Percentiles rank a stretch among this genome's conserved stretches.
Evolutionary conservation across 2,329 filamentous ascomycete species (phyloP).

Genomic region (Penicillium frequentans): DNA sequence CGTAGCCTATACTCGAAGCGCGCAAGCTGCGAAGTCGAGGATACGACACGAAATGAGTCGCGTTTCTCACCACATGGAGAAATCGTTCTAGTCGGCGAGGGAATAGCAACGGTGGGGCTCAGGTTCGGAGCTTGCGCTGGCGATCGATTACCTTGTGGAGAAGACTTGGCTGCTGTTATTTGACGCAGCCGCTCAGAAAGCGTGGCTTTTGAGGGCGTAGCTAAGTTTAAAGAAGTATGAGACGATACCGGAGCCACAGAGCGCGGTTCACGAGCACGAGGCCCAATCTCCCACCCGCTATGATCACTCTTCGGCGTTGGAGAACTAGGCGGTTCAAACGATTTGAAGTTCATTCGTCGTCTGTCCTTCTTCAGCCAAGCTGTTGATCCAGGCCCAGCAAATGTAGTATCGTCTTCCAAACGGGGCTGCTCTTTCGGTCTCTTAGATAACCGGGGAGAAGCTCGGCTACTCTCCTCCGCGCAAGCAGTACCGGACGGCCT

Average conservation of each 20-base stretch:
- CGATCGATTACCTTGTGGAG: not conserved
- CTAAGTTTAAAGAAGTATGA: not conserved
- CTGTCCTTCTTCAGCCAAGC: conserved; percentile 34
- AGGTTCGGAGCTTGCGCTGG: not conserved
- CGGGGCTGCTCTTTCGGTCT: not conserved
- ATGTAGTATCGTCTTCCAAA: conserved; percentile 1
- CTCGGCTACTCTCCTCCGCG: not conserved
- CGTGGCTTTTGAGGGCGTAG: not conserved
- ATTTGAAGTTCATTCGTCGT: conserved; percentile 27
- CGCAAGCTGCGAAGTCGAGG: conserved; percentile 39
- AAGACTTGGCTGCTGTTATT: not conserved
- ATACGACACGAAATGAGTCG: conserved; percentile 29
- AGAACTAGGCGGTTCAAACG: conserved; percentile 38
- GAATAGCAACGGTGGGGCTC: not conserved
- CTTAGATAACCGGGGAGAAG: not conserved
- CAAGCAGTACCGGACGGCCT: not conserved
- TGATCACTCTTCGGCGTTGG: conserved; percentile 29
- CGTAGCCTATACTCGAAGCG: conserved; percentile 40
- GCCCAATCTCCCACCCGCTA: conserved; percentile 18
- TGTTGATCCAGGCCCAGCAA: not conserved
- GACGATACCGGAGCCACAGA: not conserved
- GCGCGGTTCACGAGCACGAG: conserved; percentile 1
- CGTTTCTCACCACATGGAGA: not conserved
- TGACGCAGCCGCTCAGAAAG: not conserved
- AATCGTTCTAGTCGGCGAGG: not conserved